Evolutionary conservation across 441 rosid genomes (phyloP).

Genomic region (Gossypium gossypioides): DNA sequence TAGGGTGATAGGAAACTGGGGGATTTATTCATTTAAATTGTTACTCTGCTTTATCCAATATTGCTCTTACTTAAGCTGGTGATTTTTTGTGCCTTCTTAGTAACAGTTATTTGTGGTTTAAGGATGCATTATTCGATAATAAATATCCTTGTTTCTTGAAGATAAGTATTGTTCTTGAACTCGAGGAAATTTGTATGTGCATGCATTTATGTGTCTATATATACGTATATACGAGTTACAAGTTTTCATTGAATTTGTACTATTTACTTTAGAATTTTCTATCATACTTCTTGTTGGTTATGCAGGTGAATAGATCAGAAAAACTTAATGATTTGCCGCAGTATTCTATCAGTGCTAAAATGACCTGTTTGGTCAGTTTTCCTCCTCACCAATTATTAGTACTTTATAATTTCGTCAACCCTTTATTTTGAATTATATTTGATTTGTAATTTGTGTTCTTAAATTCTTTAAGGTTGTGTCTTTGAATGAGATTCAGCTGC

Average conservation of each 20-base stretch:
- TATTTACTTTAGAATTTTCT: neutral
- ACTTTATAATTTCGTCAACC: neutral
- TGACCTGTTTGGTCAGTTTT: conserved; percentile 59
- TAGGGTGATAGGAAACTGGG: neutral
- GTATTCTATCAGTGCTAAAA: conserved; percentile 60
- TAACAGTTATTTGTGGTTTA: neutral
- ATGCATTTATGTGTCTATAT: neutral
- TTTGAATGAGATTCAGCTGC: conserved; percentile 72
- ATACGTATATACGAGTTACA: neutral
- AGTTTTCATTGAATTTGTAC: neutral
- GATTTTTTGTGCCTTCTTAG: neutral
- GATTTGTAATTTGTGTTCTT: conserved; percentile 17
- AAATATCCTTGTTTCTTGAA: neutral
- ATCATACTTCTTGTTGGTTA: conserved; percentile 10
- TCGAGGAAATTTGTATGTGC: neutral
- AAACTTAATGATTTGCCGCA: conserved; percentile 70
- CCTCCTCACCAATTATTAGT: neutral
- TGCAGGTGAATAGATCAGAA: conserved; percentile 71
- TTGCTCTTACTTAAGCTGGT: neutral
- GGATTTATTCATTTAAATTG: neutral
- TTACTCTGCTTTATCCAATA: neutral
- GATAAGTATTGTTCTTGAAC: neutral
- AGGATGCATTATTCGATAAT: neutral
- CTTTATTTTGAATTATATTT: neutral
- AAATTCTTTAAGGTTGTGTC: conserved; percentile 40